Conservation (phyloP, 352 stramenopile genomes). For the Elongisporangium anandrum region DNA sequence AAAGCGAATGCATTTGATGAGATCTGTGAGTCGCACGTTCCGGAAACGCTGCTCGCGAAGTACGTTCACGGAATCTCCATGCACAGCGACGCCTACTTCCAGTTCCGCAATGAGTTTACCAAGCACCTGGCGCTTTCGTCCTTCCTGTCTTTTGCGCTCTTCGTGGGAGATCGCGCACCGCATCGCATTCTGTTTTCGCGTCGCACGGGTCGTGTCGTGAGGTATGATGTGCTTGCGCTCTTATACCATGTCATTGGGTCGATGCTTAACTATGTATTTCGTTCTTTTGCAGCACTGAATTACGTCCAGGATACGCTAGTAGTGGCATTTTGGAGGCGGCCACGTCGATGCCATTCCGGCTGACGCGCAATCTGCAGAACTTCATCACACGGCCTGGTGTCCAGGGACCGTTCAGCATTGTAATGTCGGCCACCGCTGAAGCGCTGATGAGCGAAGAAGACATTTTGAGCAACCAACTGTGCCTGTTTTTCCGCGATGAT, state of each 20-base stretch:
- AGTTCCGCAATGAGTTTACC: conserved; percentile 85
- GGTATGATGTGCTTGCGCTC: conserved; percentile 6
- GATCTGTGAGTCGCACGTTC: conserved; percentile 76
- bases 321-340: conserved; percentile 77
- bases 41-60: conserved; percentile 81
- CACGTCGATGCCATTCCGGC: conserved; percentile 84
- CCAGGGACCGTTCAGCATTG: conserved; percentile 80
- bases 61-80: conserved; percentile 77
- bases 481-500: conserved; percentile 87
- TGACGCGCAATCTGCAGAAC: conserved; percentile 87
- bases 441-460: conserved; percentile 81
- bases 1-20: conserved; percentile 73
- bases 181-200: conserved; percentile 82
- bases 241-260: neutral
- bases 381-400: conserved; percentile 84
- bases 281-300: conserved; percentile 41
- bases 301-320: conserved; percentile 80
- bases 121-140: conserved; percentile 83
- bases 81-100: conserved; percentile 77
- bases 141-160: conserved; percentile 82
- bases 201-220: conserved; percentile 75
- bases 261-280: neutral
- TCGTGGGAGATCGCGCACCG: conserved; percentile 80
- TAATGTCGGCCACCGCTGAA: conserved; percentile 77
- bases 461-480: conserved; percentile 83